Evolutionary conservation across 176 grass and related monocot genomes (phyloP).

Genomic region (Ampelocalamus luodianensis): DNA sequence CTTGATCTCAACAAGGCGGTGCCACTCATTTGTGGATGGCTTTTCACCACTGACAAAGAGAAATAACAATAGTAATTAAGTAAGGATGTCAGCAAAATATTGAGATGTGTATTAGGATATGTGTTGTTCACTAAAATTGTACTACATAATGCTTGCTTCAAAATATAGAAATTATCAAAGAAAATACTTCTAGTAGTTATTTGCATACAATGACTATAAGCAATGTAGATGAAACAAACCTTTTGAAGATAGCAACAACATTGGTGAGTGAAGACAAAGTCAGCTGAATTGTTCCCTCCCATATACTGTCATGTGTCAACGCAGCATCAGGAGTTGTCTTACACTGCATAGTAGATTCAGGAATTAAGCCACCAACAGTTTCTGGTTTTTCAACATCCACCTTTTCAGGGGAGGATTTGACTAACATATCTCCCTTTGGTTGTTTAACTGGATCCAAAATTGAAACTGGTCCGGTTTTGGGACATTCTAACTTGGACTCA

Average conservation of each 20-base stretch:
- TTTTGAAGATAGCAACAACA: conserved; percentile 74
- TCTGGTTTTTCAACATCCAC: conserved; percentile 43
- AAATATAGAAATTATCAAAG: conserved; percentile 9
- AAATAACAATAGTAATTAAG: background rate
- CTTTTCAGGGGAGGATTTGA: conserved; percentile 36
- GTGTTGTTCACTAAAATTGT: background rate
- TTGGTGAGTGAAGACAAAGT: conserved; percentile 51
- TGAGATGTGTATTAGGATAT: conserved; percentile 24
- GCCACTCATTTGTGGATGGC: conserved; percentile 74
- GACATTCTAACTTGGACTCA: conserved; percentile 12
- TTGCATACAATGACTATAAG: conserved; percentile 3
- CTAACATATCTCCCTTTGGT: conserved; percentile 23
- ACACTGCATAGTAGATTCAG: conserved; percentile 32
- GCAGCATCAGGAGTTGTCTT: conserved; percentile 15
- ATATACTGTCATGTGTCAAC: conserved; percentile 44
- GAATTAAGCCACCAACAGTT: conserved; percentile 41
- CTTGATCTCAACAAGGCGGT: conserved; percentile 74
- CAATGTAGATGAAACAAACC: conserved; percentile 54
- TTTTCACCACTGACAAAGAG: conserved; percentile 70
- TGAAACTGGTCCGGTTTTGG: conserved; percentile 5
- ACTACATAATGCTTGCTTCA: background rate
- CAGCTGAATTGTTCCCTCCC: conserved; percentile 79
- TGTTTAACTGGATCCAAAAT: conserved; percentile 10
- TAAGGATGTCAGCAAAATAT: conserved; percentile 19
- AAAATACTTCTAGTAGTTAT: conserved; percentile 26